Base-by-base conservation (phyloP, 768 basidiomycete genomes). In the Russula virescens region DNA sequence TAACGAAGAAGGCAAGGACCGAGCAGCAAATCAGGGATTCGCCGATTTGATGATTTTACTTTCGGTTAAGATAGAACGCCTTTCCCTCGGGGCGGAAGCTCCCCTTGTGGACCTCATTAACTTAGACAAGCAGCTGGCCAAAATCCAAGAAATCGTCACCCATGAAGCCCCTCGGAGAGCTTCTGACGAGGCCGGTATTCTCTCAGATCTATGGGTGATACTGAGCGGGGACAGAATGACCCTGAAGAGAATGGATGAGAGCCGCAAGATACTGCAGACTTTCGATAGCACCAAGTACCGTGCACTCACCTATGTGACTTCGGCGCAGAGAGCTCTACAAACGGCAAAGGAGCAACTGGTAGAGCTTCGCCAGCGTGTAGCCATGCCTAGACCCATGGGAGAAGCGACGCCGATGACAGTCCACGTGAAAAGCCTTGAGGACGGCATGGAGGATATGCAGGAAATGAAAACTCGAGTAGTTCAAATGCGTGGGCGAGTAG, bases 61-160 rank as follows among this genome's bases (percentile, higher is more conserved):
- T 45, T 31, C 55, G 13, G 55, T 55, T 21, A 47, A 46, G n/a
- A 46, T 46, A 45, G 28, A 46, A 45, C 43, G 55, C 55, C 45
- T 56, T 56, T 10, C 31, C 28, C 45, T 47, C 45, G 55, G 55
- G 28, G 55, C 55, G 26, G 55, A 55, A 31, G 31, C 42, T n/a
- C 55, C 55, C 2, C 26, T 55, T 55, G 43, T n/a, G 45, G 65
- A 49, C 45, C 53, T n/a, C 19, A 26, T 31, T 21, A n/a, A 23
- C 10, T 40, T 35, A 11, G 28, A 34, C 21, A 31, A 26, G 45
- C 31, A 3, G 25, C 18, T 38, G 40, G 40, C 25, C 13, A 28
- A 38, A 31, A 23, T 53, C 38, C 52, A 23, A 14, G 13, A 38
- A 38, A 38, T 11, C 2, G 13, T 38, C 38, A 16, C 42, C 5